These are phyloP conservation scores for Nadsonia fulvescens DNA, from an alignment of 805 yeast genomes.

Conservation along the genomic window DNA sequence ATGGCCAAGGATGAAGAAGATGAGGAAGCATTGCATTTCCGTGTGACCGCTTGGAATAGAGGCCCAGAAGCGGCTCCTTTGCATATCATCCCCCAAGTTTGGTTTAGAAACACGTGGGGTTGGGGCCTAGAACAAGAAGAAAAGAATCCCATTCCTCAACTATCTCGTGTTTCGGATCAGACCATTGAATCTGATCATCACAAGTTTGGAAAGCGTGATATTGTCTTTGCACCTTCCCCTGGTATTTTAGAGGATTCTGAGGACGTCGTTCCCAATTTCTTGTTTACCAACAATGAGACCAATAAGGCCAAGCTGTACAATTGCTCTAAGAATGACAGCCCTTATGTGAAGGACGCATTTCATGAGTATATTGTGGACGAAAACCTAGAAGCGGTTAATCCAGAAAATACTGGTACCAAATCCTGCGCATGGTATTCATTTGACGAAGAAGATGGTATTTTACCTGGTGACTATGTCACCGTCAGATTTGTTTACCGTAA, in stretches of 20 bases:
- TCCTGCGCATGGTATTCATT: slow-evolving; percentile 71
- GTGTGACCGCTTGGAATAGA: slow-evolving; percentile 77
- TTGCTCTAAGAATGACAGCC: slow-evolving; percentile 30
- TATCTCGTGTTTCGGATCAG: slow-evolving; percentile 10
- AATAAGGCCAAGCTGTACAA: slow-evolving; percentile 51
- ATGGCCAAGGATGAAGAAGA: slow-evolving; percentile 74
- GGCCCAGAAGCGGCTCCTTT: slow-evolving; percentile 74
- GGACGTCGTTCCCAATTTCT: slow-evolving; percentile 57
- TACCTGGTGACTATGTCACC: slow-evolving; percentile 75
- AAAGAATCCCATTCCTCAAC: slow-evolving; percentile 19
- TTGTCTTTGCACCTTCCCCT: slow-evolving; percentile 71
- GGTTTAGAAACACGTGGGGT: slow-evolving; percentile 83
- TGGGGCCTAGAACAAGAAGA: slow-evolving; percentile 49
- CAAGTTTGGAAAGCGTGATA: slow-evolving; percentile 47
- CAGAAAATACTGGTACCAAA: slow-evolving; percentile 58
- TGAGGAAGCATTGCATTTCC: slow-evolving; percentile 62
- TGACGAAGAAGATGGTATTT: slow-evolving; percentile 59
- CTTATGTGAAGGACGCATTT: slow-evolving; percentile 75
- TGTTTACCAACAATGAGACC: slow-evolving; percentile 84
- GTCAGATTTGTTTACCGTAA: too few species aligned
- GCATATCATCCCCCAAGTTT: slow-evolving; percentile 69
- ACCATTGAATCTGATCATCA: slow-evolving; percentile 45
- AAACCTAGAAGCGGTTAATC: slow-evolving; percentile 45
- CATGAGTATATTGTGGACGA: slow-evolving; percentile 63
- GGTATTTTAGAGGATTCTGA: slow-evolving; percentile 34